These are phyloP conservation scores for Hyaloscypha variabilis DNA, from an alignment of 495 filamentous ascomycete genomes.

Conservation along the genomic window DNA sequence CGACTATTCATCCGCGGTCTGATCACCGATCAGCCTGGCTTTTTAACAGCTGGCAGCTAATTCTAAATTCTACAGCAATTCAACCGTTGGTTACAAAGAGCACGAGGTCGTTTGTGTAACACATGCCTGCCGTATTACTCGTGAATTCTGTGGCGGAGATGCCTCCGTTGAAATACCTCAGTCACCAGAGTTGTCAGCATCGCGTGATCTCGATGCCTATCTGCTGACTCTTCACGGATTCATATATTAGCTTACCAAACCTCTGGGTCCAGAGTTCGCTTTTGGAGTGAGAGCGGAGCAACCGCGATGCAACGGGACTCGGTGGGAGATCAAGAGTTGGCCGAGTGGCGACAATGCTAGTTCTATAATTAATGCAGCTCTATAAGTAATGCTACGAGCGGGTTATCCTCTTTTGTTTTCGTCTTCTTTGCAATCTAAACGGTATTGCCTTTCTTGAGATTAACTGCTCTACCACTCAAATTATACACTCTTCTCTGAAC, in stretches of 20 bases:
- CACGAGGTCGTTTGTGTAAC: background rate
- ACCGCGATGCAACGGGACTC: background rate
- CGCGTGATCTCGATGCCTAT: too few relatives aligned
- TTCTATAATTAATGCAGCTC: background rate
- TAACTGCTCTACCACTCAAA: too few relatives aligned
- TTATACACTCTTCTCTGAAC: too few relatives aligned
- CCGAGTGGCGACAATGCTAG: background rate
- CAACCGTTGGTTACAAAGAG: background rate
- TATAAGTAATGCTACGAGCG: too few relatives aligned
- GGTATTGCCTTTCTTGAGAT: too few relatives aligned
- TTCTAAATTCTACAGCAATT: background rate
- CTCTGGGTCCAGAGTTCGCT: background rate
- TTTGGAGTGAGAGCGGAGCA: background rate
- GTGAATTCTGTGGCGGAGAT: background rate
- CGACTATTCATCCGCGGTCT: background rate
- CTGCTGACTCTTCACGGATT: background rate
- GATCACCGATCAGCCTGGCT: background rate
- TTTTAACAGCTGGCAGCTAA: background rate
- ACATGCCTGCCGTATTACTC: background rate
- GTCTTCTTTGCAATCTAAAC: too few relatives aligned
- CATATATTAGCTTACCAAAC: background rate
- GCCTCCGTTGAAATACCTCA: background rate
- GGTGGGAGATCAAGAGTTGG: background rate
- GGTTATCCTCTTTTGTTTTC: too few relatives aligned
- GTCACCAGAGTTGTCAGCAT: background rate